These are phyloP conservation scores for Artemisia annua DNA, from an alignment of 129 eudicot genomes.

Conservation along the genomic window DNA sequence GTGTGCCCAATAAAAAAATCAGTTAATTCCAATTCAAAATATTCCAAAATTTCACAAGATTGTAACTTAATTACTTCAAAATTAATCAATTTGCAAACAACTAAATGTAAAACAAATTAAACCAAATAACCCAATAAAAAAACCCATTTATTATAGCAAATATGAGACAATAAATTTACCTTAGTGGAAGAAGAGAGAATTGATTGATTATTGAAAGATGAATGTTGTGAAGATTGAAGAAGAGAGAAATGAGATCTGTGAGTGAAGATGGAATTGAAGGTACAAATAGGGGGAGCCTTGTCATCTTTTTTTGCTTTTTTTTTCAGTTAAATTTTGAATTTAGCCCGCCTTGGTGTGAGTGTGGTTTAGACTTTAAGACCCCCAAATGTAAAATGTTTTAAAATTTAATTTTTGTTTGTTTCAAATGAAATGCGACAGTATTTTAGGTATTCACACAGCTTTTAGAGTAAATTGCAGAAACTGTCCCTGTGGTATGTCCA, in stretches of 20 bases:
- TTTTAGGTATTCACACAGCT: too few relatives aligned
- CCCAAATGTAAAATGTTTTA: too few relatives aligned
- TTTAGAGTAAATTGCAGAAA: too few relatives aligned
- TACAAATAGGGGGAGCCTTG: constrained; percentile 19
- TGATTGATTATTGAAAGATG: background rate
- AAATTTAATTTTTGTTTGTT: too few relatives aligned
- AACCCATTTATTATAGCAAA: too few relatives aligned
- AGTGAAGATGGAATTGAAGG: constrained; percentile 1
- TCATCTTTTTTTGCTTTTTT: background rate
- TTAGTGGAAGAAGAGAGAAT: background rate
- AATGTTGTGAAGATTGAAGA: background rate
- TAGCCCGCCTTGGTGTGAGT: constrained; percentile 33
- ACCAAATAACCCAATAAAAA: background rate
- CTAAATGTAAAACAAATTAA: background rate
- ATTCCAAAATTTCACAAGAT: background rate
- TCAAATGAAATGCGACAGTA: too few relatives aligned
- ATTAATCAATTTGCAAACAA: background rate
- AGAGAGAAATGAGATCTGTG: constrained; percentile 14
- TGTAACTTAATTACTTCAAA: background rate
- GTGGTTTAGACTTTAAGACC: too few relatives aligned
- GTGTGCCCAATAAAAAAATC: background rate
- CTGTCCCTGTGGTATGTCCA: too few relatives aligned
- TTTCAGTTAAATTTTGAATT: constrained; percentile 30
- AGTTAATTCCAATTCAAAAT: background rate
- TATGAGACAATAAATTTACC: constrained; percentile 21